Conservation (phyloP, 495 filamentous ascomycete genomes). For the Penicillium arizonense region DNA sequence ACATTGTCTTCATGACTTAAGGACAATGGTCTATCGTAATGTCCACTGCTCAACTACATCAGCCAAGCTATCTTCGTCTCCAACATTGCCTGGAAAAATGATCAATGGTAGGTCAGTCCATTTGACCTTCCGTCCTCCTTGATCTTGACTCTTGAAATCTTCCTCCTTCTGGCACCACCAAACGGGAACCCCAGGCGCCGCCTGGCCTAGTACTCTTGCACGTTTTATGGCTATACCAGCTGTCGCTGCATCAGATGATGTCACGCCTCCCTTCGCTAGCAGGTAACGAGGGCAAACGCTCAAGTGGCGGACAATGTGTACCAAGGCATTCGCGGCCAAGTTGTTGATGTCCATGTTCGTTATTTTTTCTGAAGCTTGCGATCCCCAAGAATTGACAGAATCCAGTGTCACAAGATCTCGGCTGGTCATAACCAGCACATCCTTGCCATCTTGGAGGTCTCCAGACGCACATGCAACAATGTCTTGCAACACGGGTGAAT, state of each 20-base stretch:
- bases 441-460: not conserved
- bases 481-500: not conserved
- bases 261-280: not conserved
- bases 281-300: not conserved
- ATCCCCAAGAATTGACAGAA: not conserved
- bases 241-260: not conserved
- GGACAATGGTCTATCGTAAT: not conserved
- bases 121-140: not conserved
- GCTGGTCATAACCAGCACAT: not conserved
- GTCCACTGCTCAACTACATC: not conserved
- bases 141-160: not conserved
- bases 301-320: not conserved
- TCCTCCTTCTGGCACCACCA: not conserved
- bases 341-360: conserved; percentile 1
- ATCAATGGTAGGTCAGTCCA: not conserved
- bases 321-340: not conserved
- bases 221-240: not conserved
- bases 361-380: not conserved
- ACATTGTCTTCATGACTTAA: not conserved
- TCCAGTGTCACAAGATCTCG: not conserved
- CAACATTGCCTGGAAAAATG: not conserved
- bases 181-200: not conserved
- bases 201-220: not conserved
- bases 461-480: not conserved
- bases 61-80: not conserved